Conservation (phyloP, 2,329 filamentous ascomycete species). For the Pyricularia pennisetigena region DNA sequence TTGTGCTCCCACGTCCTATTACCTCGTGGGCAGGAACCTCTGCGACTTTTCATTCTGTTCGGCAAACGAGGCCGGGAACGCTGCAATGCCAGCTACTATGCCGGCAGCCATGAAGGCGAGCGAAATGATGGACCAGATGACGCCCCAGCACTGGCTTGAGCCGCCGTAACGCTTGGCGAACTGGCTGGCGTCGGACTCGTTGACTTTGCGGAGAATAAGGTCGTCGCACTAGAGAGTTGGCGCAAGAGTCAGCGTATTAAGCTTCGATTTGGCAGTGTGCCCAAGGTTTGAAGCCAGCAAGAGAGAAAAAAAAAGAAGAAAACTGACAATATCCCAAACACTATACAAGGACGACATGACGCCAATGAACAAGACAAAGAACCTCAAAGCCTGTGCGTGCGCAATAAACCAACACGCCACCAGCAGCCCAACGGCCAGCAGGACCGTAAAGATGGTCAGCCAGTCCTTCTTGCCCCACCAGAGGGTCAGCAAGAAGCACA, state of each 20-base stretch:
- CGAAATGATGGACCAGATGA: slow-evolving; percentile 68
- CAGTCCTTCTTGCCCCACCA: slow-evolving; percentile 77
- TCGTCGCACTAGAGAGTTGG: slow-evolving; percentile 54
- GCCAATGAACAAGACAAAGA: slow-evolving; percentile 64
- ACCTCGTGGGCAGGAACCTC: slow-evolving; percentile 45
- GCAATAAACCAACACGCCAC: slow-evolving; percentile 73
- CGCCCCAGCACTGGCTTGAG: slow-evolving; percentile 71
- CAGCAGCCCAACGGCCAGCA: slow-evolving; percentile 60
- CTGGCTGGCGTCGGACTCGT: slow-evolving; percentile 68
- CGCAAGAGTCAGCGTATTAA: neutral
- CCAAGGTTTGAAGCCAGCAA: neutral
- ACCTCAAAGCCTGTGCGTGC: slow-evolving; percentile 64
- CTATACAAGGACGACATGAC: slow-evolving; percentile 76
- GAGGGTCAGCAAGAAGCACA: slow-evolving; percentile 67
- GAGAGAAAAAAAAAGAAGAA: neutral
- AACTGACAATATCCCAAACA: slow-evolving; percentile 66
- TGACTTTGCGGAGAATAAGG: slow-evolving; percentile 70
- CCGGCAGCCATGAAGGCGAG: slow-evolving; percentile 61
- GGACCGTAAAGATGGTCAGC: slow-evolving; percentile 62
- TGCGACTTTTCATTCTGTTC: slow-evolving; percentile 62
- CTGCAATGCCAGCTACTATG: slow-evolving; percentile 68
- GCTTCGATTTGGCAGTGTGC: neutral
- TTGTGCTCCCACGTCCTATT: neutral
- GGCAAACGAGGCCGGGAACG: slow-evolving; percentile 60
- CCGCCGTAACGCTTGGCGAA: slow-evolving; percentile 72